Evolutionary conservation across 176 grass and related monocot species (phyloP), one percentile per base, ranked within the genome.

Genomic region (Urochloa ruziziensis): DNA sequence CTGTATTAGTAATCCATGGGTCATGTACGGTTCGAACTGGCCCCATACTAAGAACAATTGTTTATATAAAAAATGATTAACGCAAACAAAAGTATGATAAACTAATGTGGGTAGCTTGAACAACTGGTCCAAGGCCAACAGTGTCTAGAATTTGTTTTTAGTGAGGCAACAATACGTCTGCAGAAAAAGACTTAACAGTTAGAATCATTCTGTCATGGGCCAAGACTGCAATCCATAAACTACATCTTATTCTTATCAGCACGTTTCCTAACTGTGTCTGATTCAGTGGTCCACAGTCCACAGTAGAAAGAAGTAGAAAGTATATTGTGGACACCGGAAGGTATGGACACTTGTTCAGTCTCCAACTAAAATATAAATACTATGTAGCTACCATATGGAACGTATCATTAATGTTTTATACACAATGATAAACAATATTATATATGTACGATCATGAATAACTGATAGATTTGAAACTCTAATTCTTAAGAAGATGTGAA

Each of bases 61-160:
- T 68, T 67, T 64, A 48, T 39, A 43, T 80, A 56, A 75, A 75
- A 67, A 75, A 87, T 21, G 35, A 75, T 47, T 54, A 68, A 24
- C 27, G 2, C 10, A 10, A n/a, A 36, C 52, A 74, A 6, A 32
- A 16, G 60, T 74, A 15, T 49, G 4, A 46, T 65, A 25, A 53
- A 80, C n/a, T 68, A 80, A 54, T 66, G 46, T 75, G 28, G 78
- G 49, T 37, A 82, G 0, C 62, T 82, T 67, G 61, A 39, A 58
- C 40, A 67, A 67, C 19, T 66, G 79, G 70, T 87, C 79, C 85
- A 39, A 75, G 71, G 62, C 70, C 67, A 82, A 82, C 72, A 69
- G 71, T 62, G 62, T 37, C 28, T 29, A 37, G 64, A 69, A 2
- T 76, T 69, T 76, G 39, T 87, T 82, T 75, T 68, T 51, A 76